Conservation (phyloP, 1,284 basidiomycete species). For the Limonomyces culmigenus region DNA sequence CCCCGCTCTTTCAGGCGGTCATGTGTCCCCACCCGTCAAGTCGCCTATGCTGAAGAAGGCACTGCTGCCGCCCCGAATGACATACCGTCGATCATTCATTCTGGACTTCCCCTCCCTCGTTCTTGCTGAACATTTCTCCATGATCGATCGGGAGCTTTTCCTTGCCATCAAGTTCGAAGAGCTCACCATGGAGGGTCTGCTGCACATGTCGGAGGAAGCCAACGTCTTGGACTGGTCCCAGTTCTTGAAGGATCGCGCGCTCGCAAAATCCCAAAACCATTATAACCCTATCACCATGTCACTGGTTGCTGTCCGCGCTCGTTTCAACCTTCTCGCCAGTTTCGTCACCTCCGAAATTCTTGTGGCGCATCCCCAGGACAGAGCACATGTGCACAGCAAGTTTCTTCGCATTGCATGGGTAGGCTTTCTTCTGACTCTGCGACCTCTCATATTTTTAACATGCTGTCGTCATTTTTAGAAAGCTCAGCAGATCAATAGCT, state of each 20-base stretch:
- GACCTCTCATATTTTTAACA: constrained; percentile 4
- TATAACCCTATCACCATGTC: constrained; percentile 47
- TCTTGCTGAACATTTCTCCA: constrained; percentile 65
- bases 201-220: constrained; percentile 33
- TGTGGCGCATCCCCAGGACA: constrained; percentile 46
- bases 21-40: not conserved
- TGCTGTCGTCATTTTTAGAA: constrained; percentile 33
- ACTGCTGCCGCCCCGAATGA: constrained; percentile 16
- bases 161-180: constrained; percentile 74
- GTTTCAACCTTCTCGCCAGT: constrained; percentile 77
- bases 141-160: constrained; percentile 82
- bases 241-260: constrained; percentile 61
- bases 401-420: constrained; percentile 83
- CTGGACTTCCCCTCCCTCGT: constrained; percentile 37
- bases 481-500: constrained; percentile 70
- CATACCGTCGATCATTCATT: constrained; percentile 57
- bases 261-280: constrained; percentile 47
- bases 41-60: constrained; percentile 9
- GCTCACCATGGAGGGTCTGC: constrained; percentile 41
- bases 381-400: constrained; percentile 55
- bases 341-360: constrained; percentile 74
- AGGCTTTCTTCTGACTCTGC: constrained; percentile 15
- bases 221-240: constrained; percentile 73
- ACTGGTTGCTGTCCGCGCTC: constrained; percentile 61
- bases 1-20: not conserved